Evolutionary conservation across 2,329 filamentous ascomycete genomes (phyloP).

Genomic region (Colletotrichum sansevieriae): DNA sequence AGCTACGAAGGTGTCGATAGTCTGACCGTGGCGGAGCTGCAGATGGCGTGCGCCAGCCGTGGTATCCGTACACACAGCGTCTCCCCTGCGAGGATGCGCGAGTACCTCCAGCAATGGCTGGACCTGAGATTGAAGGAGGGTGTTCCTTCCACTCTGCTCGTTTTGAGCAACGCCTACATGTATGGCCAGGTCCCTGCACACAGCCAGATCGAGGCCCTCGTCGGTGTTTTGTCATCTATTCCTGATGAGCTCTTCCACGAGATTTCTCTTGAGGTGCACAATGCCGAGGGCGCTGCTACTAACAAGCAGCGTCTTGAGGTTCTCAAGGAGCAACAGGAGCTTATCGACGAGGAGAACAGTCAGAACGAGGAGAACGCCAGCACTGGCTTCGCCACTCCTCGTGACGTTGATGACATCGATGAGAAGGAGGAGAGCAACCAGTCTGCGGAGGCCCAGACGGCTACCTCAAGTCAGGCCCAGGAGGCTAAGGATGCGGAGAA

Average conservation of each 20-base stretch:
- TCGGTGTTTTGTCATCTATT: conserved; percentile 92
- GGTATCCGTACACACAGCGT: conserved; percentile 94
- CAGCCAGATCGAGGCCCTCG: conserved; percentile 91
- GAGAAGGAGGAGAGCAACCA: conserved; percentile 84
- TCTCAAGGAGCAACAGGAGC: conserved; percentile 96
- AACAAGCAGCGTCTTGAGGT: conserved; percentile 99
- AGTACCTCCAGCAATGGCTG: conserved; percentile 93
- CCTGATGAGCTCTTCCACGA: conserved; percentile 99
- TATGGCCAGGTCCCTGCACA: conserved; percentile 92
- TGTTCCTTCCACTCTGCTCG: conserved; percentile 95
- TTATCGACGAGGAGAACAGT: conserved; percentile 96
- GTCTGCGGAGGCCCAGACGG: conserved; percentile 62
- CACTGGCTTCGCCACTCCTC: conserved; percentile 79
- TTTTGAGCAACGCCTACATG: conserved; percentile 97
- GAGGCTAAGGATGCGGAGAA: conserved; percentile 56
- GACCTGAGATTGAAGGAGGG: conserved; percentile 93
- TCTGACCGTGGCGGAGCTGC: conserved; percentile 92
- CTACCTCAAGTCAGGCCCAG: conserved; percentile 48
- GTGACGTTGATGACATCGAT: conserved; percentile 93
- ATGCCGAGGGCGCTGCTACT: conserved; percentile 94
- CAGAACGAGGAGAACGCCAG: conserved; percentile 87
- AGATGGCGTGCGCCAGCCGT: conserved; percentile 90
- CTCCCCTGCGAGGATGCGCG: conserved; percentile 86
- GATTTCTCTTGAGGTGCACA: conserved; percentile 98
- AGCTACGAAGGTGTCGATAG: conserved; percentile 93